A percentile compares a stretch with the other conserved stretches of the same genome.
phyloP scores from a whole-genome alignment of 2,329 filamentous ascomycete genomes.

The Fusarium sp. region DNA sequence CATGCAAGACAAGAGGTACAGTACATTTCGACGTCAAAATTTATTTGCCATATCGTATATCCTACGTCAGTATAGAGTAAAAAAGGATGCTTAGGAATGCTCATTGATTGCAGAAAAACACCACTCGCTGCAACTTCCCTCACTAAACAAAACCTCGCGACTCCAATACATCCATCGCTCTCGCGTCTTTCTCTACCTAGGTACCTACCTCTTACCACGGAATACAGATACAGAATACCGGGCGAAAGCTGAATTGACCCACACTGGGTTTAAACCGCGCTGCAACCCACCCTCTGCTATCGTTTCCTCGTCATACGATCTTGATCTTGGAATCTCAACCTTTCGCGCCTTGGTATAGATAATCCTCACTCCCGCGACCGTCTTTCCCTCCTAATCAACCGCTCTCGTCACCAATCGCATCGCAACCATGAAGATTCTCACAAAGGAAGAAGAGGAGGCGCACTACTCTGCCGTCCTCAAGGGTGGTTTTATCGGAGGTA shows the following conservation, averaged over 20 bases:
- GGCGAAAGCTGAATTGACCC: constrained; percentile 26
- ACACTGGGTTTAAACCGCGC: constrained; percentile 37
- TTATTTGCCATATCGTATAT: constrained; percentile 10
- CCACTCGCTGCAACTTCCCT: background rate
- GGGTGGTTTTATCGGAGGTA: constrained; percentile 80
- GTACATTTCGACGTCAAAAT: constrained; percentile 9
- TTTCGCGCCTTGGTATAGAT: constrained; percentile 8
- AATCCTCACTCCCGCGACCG: constrained; percentile 3
- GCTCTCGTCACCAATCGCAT: constrained; percentile 32
- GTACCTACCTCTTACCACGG: constrained; percentile 4
- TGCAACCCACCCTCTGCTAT: constrained; percentile 31
- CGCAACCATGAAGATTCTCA: constrained; percentile 88
- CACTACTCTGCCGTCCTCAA: constrained; percentile 86
- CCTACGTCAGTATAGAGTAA: constrained; percentile 5
- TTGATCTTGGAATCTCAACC: constrained; percentile 18
- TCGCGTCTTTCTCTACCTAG: constrained; percentile 2
- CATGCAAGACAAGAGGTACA: constrained; percentile 18
- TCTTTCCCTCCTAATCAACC: background rate
- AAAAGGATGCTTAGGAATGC: background rate
- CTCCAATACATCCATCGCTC: constrained; percentile 8
- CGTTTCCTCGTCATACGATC: constrained; percentile 36
- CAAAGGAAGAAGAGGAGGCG: constrained; percentile 88
- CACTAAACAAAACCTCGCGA: background rate
- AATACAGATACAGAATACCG: background rate
- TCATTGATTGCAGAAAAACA: constrained; percentile 13